Base-by-base conservation (phyloP, 2,329 filamentous ascomycete species). In the Fusarium sp. region DNA sequence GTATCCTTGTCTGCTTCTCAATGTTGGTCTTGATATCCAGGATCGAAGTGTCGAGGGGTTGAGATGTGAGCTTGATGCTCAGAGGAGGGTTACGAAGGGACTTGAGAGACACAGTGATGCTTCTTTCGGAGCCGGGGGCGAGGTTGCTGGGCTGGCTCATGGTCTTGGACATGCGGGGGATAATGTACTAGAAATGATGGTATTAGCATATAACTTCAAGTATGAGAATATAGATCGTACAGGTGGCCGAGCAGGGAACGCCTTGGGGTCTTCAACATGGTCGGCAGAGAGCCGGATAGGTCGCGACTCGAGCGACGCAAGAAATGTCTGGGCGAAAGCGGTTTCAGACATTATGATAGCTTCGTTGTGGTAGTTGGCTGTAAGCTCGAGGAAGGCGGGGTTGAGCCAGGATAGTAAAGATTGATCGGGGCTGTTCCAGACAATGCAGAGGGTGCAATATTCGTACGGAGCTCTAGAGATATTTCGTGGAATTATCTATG, bases 261-360 rank as follows among this genome's bases (percentile, higher is more conserved):
- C 89, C 74, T 90, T 90, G 49, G 93, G 89, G 77, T 98, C 93
- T 80, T 95, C 93, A 79, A 97, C 90, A 88, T 98, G 92, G 80
- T 98, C 93, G 69, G 92, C 85, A n/a, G 91, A 89, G 68, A 98
- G 88, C 84, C 94, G 97, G 74, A 90, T 80, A 10, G 94, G 92
- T 49, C 91, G 90, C 64, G 89, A 88, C 81, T 97, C 93, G 67
- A 98, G 88, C 23, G 89, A 87, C 53, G 90, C 84, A 72, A 99
- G 89, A 80, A 97, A 98, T 31, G 89, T 86, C 81, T 92, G 93
- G 73, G 93, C 92, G 80, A 98, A 98, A 50, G 89, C 84, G 64
- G 94, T 81, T 86, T 98, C 94, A n/a, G 91, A 86, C 92, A 94
- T 94, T 70, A 63, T 78, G 76, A 69, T 57, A 61, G 64, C 50